Percentiles rank a stretch among this genome's conserved stretches.
Conservation (phyloP, 495 filamentous ascomycete genomes). For the Hyphodiscus hymeniophilus region DNA sequence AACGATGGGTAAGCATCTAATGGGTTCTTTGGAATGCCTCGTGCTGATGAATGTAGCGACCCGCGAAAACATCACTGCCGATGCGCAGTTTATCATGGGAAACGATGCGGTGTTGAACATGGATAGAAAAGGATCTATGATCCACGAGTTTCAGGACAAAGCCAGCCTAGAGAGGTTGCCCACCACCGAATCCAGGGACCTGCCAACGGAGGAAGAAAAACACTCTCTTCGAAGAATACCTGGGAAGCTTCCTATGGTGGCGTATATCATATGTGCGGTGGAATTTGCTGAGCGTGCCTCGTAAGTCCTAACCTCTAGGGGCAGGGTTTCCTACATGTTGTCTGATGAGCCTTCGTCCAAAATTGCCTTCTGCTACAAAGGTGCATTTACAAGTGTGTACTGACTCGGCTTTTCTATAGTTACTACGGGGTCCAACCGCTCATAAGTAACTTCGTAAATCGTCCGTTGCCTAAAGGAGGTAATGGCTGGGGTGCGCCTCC, state of each 20-base stretch:
- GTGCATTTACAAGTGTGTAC: too few relatives aligned
- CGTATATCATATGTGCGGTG: constrained; percentile 56
- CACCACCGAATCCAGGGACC: constrained; percentile 3
- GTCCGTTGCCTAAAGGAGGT: constrained; percentile 47
- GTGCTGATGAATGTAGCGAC: too few relatives aligned
- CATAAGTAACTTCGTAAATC: constrained; percentile 63
- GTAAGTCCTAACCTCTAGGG: too few relatives aligned
- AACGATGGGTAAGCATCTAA: too few relatives aligned
- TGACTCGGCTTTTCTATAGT: too few relatives aligned
- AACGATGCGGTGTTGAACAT: constrained; percentile 2
- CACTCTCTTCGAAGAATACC: constrained; percentile 48
- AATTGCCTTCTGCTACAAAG: too few relatives aligned
- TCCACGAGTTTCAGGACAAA: neutral
- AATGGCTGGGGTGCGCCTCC: constrained; percentile 56
- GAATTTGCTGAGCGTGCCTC: constrained; percentile 74
- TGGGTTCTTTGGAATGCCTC: too few relatives aligned
- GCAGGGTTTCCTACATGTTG: too few relatives aligned
- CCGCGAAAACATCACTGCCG: constrained; percentile 2
- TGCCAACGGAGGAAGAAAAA: constrained; percentile 50
- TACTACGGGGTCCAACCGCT: constrained; percentile 71
- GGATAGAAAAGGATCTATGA: constrained; percentile 5
- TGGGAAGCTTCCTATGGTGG: constrained; percentile 51
- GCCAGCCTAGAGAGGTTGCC: neutral
- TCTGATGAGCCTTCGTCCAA: too few relatives aligned
- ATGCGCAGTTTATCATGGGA: constrained; percentile 7